Conservation (phyloP, 495 filamentous ascomycete genomes). For the Penicillium steckii region DNA sequence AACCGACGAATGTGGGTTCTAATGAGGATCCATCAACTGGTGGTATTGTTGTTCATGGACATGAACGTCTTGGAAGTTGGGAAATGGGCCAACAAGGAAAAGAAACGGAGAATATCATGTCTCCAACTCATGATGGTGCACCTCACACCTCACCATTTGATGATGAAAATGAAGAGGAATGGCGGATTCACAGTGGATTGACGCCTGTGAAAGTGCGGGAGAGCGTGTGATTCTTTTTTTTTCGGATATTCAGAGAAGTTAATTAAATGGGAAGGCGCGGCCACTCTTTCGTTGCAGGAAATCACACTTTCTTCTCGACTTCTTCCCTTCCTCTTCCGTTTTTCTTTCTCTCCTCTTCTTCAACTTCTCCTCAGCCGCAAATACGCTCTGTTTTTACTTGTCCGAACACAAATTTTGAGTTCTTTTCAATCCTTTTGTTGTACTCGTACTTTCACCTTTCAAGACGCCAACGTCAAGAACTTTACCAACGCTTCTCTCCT, state of each 20-base stretch:
- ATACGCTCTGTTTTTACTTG: neutral
- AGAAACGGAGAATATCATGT: slow-evolving; percentile 4
- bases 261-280: too few species aligned
- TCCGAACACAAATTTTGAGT: neutral
- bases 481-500: neutral
- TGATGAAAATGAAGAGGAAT: slow-evolving; percentile 30
- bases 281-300: too few species aligned
- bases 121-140: neutral
- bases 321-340: slow-evolving; percentile 2
- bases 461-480: neutral
- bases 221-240: slow-evolving; percentile 24
- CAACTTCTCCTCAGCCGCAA: neutral
- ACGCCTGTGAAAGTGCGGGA: slow-evolving; percentile 34
- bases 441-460: too few species aligned
- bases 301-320: neutral
- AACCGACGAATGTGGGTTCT: slow-evolving; percentile 15
- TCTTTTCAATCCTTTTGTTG: too few species aligned
- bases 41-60: slow-evolving; percentile 27
- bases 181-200: slow-evolving; percentile 24
- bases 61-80: slow-evolving; percentile 54
- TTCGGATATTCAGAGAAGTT: too few species aligned
- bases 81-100: slow-evolving; percentile 42
- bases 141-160: neutral
- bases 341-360: neutral
- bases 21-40: slow-evolving; percentile 15